Evolutionary conservation across 2,329 filamentous ascomycete species (phyloP), one percentile per base, ranked within the genome.

Genomic region (Bipolaris bicolor): DNA sequence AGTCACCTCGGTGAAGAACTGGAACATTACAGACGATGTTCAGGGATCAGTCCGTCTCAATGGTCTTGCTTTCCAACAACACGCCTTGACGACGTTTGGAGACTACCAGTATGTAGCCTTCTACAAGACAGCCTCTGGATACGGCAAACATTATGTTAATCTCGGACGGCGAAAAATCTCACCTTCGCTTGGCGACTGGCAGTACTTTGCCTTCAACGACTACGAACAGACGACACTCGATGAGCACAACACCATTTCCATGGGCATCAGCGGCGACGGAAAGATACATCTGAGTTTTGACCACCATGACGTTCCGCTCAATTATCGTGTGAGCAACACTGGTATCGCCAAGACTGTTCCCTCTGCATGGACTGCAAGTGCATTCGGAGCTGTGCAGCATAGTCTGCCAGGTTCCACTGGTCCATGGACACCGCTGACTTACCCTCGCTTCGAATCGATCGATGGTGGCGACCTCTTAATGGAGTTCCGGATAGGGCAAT

Each of bases 211-310:
- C 1, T 81, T 84, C 26, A 75, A 76, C 1, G 82, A 83, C 65
- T 84, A 84, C 46, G 71, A 78, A 15, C 82, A 84, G 63, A 80
- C 76, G 11, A 78, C 77, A 1, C 77, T 83, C 41, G 82, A 84
- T 55, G 81, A 81, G 3, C 82, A 84, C 64, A 84, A 84, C 57
- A 83, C 81, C 3, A 80, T 83, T 44, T 82, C 82, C 66, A 75
- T 84, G 60, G 82, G 82, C 2, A 79, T 83, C 41, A 82, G 78
- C 43, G 80, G 78, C 1, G 82, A 84, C 57, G 82, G 82, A 43
- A 83, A 79, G n/a, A 82, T 84, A 22, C 82, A 84, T 57, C 66
- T 84, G 3, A 81, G 80, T 7, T 84, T 82, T 60, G 82, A 84
- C 52, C 82, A 83, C 58, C 81, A 84, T 55, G 72, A 75, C 34